Percentiles rank a stretch among this genome's conserved stretches.
Conservation (phyloP, 257 asterid genomes). For the Coffea canephora region DNA sequence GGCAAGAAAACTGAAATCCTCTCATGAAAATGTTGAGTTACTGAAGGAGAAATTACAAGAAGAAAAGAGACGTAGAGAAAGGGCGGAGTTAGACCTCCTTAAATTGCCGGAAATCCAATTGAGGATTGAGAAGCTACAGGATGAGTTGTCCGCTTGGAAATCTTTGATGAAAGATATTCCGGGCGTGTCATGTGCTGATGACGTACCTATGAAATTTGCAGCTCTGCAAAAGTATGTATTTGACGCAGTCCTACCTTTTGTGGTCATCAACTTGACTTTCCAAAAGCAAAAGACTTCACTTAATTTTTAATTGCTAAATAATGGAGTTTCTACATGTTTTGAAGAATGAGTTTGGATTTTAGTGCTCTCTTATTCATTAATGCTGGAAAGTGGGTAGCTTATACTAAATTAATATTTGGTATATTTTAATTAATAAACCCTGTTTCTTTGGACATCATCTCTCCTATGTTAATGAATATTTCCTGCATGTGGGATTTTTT, state of each 20-base stretch:
- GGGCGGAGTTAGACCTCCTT: constrained; percentile 76
- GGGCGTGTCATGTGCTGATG: constrained; percentile 79
- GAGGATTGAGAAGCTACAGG: constrained; percentile 56
- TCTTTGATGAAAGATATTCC: constrained; percentile 75
- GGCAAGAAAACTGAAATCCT: constrained; percentile 78
- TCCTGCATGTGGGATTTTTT: not conserved
- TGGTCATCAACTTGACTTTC: not conserved
- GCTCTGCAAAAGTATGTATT: constrained; percentile 72
- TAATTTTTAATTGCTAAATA: not conserved
- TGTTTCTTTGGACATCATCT: not conserved
- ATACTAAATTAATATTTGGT: not conserved
- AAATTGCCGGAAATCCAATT: constrained; percentile 53
- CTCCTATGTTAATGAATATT: not conserved
- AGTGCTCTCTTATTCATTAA: not conserved
- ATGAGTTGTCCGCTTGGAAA: constrained; percentile 83
- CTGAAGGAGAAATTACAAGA: constrained; percentile 85
- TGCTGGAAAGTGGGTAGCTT: not conserved
- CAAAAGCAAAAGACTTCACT: not conserved
- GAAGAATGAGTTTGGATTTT: not conserved
- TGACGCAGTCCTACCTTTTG: constrained; percentile 16
- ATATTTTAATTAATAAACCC: not conserved
- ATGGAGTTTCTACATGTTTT: not conserved
- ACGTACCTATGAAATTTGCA: constrained; percentile 60
- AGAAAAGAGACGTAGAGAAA: constrained; percentile 78
- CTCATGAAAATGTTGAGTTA: constrained; percentile 63